Evolutionary conservation across 2,329 filamentous ascomycete species (phyloP).

Genomic region (Hortaea werneckii): DNA sequence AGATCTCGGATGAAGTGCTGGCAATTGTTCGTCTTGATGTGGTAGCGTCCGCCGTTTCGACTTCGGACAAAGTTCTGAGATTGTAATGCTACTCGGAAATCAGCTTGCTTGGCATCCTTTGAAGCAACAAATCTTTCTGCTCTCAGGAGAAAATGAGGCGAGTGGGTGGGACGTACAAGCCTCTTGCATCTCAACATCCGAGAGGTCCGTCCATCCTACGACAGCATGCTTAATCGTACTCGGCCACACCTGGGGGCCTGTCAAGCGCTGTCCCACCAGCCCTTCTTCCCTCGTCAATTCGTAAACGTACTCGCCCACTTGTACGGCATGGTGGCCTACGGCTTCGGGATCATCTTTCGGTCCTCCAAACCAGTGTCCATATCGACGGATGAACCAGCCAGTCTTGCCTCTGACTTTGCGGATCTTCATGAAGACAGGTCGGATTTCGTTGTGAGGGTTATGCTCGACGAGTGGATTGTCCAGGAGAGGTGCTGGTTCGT

Average conservation of each 20-base stretch:
- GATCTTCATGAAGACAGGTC: background rate
- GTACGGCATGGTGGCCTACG: background rate
- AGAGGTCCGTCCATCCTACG: background rate
- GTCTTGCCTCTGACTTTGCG: background rate
- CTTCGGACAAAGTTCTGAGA: background rate
- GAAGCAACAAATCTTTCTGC: too few species aligned
- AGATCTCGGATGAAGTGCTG: background rate
- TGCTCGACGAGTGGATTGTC: background rate
- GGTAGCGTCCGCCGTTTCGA: background rate
- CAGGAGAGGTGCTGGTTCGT: background rate
- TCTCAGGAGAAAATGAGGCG: too few species aligned
- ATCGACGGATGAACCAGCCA: background rate
- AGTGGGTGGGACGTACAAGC: too few species aligned
- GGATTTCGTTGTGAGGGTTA: background rate
- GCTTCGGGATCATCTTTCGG: background rate
- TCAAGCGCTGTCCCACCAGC: background rate
- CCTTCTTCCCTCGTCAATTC: background rate
- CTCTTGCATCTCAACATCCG: background rate
- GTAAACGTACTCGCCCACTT: background rate
- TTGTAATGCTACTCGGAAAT: background rate
- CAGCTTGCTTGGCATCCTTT: too few species aligned
- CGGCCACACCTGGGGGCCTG: background rate
- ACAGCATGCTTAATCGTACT: background rate
- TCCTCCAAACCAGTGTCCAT: background rate
- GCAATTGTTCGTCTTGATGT: constrained; percentile 1